Percentiles rank a stretch among this genome's conserved stretches.
phyloP scores from a whole-genome alignment of 164 flowering plant genomes.

The Magnolia kwangsiensis region DNA sequence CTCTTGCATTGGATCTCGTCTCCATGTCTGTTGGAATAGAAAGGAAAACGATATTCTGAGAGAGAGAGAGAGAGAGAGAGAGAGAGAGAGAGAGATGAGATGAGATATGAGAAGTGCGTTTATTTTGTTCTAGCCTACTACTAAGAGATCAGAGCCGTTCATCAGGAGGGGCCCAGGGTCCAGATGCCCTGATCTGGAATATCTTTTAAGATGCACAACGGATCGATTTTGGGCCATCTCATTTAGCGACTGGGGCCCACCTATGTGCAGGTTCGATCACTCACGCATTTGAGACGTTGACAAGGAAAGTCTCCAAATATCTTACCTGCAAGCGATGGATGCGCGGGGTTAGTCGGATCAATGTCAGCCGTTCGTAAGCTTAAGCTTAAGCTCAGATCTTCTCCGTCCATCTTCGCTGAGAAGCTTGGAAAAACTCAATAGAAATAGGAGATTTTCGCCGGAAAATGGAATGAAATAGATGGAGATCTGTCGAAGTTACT shows the following conservation, averaged over 20 bases:
- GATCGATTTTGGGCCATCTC: no score
- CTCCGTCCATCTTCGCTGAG: conserved; percentile 4
- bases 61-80: not conserved
- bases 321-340: conserved; percentile 5
- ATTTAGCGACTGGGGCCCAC: no score
- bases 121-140: not conserved
- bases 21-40: not conserved
- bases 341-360: not conserved
- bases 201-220: no score
- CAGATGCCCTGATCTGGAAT: no score
- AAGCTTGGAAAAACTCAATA: no score
- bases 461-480: not conserved
- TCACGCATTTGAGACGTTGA: no score
- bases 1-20: not conserved
- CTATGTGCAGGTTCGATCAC: no score
- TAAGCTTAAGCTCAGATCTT: conserved; percentile 11
- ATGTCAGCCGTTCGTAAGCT: conserved; percentile 3
- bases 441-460: not conserved
- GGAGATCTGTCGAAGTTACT: not conserved
- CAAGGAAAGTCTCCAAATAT: not conserved
- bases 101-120: not conserved
- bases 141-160: no score
- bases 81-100: not conserved
- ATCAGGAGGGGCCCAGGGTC: no score
- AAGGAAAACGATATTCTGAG: not conserved